Conservation (phyloP, 768 basidiomycete species). For the Trametes elegans region DNA sequence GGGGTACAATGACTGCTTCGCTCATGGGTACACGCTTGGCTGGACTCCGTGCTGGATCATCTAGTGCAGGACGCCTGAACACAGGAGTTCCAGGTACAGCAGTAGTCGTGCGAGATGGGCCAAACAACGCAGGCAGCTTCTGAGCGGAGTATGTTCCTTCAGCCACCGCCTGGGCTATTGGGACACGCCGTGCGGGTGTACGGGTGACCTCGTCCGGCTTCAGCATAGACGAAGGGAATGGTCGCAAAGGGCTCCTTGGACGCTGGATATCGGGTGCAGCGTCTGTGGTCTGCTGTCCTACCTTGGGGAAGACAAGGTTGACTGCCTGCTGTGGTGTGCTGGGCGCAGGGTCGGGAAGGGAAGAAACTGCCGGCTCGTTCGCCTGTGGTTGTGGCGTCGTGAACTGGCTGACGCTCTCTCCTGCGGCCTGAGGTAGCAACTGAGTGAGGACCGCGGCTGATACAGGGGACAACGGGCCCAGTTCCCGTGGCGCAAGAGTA, state of each 20-base stretch:
- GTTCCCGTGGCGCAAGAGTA: conserved; percentile 35
- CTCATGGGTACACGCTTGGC: conserved; percentile 34
- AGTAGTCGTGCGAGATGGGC: background rate
- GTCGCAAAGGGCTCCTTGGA: conserved; percentile 32
- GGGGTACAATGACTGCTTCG: conserved; percentile 4
- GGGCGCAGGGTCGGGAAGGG: background rate
- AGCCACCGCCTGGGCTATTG: conserved; percentile 49
- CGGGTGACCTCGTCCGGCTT: conserved; percentile 41
- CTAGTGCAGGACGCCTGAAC: conserved; percentile 41
- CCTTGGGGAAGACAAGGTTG: conserved; percentile 12
- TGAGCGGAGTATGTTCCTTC: conserved; percentile 50
- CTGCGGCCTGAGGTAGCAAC: conserved; percentile 27
- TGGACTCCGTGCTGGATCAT: conserved; percentile 38
- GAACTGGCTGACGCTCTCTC: background rate
- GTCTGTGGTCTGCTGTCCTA: background rate
- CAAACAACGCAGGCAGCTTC: conserved; percentile 40
- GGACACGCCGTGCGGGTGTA: conserved; percentile 66
- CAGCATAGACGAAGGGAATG: conserved; percentile 29
- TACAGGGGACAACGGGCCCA: conserved; percentile 59
- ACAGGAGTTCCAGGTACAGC: conserved; percentile 26
- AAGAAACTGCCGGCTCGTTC: background rate
- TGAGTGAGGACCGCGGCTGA: conserved; percentile 45
- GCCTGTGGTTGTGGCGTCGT: conserved; percentile 9
- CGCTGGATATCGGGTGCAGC: conserved; percentile 22
- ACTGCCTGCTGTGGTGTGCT: background rate